A percentile compares a stretch with the other conserved stretches of the same genome.
These are phyloP conservation scores for Suhomyces canberraensis DNA, from an alignment of 805 yeast species.

Conservation along the genomic window DNA sequence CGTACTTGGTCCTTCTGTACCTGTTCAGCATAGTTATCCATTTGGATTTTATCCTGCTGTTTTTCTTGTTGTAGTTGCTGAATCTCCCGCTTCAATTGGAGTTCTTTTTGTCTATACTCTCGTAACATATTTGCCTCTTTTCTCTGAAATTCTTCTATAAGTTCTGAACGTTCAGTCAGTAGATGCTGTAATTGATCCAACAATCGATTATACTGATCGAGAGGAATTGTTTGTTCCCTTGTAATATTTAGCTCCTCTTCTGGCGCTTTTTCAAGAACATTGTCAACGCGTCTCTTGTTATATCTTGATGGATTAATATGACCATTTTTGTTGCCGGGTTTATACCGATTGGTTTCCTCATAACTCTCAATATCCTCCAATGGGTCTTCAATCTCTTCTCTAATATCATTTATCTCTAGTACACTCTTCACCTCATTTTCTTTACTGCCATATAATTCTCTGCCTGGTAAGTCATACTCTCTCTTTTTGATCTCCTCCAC, in stretches of 20 bases:
- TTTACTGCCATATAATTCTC: background rate
- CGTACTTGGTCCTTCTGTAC: background rate
- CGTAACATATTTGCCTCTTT: conserved; percentile 4
- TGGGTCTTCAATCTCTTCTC: background rate
- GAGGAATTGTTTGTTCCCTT: too few relatives aligned
- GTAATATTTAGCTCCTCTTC: too few relatives aligned
- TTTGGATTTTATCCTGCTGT: background rate
- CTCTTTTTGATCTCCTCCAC: conserved; percentile 20
- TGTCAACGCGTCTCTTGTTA: too few relatives aligned
- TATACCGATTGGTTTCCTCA: background rate
- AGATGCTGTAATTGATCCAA: background rate
- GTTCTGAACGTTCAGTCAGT: conserved; percentile 2
- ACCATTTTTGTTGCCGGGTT: too few relatives aligned
- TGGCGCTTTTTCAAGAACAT: background rate
- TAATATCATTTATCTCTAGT: background rate
- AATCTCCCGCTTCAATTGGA: conserved; percentile 1
- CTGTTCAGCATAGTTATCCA: too few relatives aligned
- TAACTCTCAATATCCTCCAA: background rate
- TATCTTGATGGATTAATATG: too few relatives aligned
- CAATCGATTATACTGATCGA: background rate
- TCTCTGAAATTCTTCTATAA: conserved; percentile 6
- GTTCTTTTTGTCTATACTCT: conserved; percentile 3
- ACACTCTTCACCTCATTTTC: background rate
- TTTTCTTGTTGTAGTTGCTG: background rate
- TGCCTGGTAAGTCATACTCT: conserved; percentile 18